phyloP scores from a whole-genome alignment of 78 protist species.

The Emiliania huxleyi region DNA sequence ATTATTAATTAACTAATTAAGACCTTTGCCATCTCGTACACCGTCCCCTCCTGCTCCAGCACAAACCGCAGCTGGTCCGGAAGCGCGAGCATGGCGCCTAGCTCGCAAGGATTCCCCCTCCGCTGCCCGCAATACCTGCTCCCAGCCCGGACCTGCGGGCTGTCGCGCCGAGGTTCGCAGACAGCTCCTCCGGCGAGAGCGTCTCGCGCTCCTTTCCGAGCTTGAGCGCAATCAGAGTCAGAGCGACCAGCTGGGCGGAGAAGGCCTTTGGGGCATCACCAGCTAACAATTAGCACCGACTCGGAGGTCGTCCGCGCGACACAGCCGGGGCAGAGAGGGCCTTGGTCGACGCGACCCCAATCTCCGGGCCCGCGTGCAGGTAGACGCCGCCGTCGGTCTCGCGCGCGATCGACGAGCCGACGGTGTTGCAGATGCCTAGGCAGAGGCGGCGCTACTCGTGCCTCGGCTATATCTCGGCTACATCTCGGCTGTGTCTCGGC shows the following conservation, averaged over 20 bases:
- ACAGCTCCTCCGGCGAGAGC: no score
- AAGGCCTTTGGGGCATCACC: no score
- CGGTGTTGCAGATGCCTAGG: slow-evolving; percentile 57
- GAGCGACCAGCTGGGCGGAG: slow-evolving; percentile 72
- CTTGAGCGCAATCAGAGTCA: slow-evolving; percentile 35
- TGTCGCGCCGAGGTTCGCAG: no score
- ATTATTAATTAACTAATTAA: no score
- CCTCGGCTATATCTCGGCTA: no score
- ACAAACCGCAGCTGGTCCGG: not conserved
- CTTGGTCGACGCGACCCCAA: slow-evolving; percentile 98
- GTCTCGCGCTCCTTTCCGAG: not conserved
- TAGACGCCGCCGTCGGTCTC: slow-evolving; percentile 82
- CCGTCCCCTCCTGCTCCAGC: not conserved
- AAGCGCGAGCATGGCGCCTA: not conserved
- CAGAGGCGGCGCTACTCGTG: no score
- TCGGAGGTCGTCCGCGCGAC: no score
- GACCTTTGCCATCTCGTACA: slow-evolving; percentile 57
- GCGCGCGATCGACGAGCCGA: slow-evolving; percentile 93
- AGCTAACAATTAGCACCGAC: no score
- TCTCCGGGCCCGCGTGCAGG: slow-evolving; percentile 94
- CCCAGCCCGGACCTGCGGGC: no score
- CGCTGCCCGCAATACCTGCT: no score
- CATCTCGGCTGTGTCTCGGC: no score
- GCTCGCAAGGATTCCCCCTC: no score
- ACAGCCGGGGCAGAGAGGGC: slow-evolving; percentile 96